A percentile compares a stretch with the other conserved stretches of the same genome.
Evolutionary conservation across 345 rosid species (phyloP).

Genomic region (Corymbia maculata): DNA sequence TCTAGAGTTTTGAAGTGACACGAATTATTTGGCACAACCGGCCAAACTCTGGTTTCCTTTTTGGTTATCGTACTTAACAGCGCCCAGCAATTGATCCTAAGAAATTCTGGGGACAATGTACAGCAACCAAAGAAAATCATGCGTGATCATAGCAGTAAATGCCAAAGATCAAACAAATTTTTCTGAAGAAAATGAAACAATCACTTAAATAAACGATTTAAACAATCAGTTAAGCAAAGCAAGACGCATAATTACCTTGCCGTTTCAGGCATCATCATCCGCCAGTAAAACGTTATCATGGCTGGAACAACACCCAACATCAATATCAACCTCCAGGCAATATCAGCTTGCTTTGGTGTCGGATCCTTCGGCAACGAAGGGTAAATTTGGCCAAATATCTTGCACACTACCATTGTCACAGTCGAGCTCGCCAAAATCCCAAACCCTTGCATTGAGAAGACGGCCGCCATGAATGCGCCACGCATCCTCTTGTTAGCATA

Average conservation of each 20-base stretch:
- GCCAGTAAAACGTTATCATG: neutral
- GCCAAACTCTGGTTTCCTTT: neutral
- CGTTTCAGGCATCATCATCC: neutral
- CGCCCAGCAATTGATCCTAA: neutral
- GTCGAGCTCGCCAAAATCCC: neutral
- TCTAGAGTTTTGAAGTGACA: neutral
- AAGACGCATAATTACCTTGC: neutral
- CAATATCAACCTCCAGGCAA: neutral
- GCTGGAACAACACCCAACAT: neutral
- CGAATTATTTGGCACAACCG: neutral
- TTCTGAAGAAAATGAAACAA: neutral
- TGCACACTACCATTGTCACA: neutral
- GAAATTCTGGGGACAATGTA: neutral
- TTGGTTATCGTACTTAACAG: neutral
- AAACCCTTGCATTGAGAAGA: neutral
- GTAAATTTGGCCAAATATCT: neutral
- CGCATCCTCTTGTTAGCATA: neutral
- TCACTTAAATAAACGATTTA: neutral
- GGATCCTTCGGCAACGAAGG: no score
- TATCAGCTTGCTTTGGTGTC: neutral
- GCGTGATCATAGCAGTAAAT: neutral
- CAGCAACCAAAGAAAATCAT: neutral
- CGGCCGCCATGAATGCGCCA: neutral
- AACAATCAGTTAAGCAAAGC: neutral
- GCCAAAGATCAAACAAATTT: neutral